phyloP scores from a whole-genome alignment of 306 rosid species.

The Hippophae tibetana region DNA sequence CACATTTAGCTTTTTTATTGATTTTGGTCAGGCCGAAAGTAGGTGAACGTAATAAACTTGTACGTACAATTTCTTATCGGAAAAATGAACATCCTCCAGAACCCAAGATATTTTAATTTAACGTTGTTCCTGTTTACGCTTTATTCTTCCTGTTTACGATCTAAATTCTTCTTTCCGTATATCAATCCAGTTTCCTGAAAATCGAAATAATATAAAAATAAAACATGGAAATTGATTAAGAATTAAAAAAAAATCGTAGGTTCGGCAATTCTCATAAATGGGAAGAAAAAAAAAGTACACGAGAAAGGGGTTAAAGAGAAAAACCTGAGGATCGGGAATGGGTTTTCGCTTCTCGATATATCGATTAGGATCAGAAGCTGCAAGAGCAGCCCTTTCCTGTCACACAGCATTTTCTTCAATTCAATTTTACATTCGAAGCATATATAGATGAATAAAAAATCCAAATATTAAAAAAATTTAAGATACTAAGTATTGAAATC shows the following conservation, averaged over 20 bases:
- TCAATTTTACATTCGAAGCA: not conserved
- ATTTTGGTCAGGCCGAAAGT: no score
- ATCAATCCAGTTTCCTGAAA: slow-evolving; percentile 61
- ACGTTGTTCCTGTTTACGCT: no score
- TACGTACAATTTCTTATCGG: no score
- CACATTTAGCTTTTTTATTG: no score
- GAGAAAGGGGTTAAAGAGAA: not conserved
- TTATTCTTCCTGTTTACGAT: slow-evolving; percentile 27
- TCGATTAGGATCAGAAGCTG: slow-evolving; percentile 52
- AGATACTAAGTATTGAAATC: not conserved
- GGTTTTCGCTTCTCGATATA: slow-evolving; percentile 77
- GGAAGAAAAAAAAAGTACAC: not conserved
- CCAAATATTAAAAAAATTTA: not conserved
- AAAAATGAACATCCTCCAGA: no score
- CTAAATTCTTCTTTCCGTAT: slow-evolving; percentile 60
- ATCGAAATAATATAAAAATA: not conserved
- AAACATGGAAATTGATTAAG: not conserved
- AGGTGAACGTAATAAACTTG: no score
- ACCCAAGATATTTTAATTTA: no score
- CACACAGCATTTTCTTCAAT: not conserved
- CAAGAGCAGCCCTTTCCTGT: slow-evolving; percentile 63
- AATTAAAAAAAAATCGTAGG: not conserved
- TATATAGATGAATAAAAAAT: not conserved
- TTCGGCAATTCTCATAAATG: no score
- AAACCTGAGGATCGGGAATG: slow-evolving; percentile 78